Evolutionary conservation across 352 stramenopile species (phyloP).

Genomic region (Elongisporangium senticosum): DNA sequence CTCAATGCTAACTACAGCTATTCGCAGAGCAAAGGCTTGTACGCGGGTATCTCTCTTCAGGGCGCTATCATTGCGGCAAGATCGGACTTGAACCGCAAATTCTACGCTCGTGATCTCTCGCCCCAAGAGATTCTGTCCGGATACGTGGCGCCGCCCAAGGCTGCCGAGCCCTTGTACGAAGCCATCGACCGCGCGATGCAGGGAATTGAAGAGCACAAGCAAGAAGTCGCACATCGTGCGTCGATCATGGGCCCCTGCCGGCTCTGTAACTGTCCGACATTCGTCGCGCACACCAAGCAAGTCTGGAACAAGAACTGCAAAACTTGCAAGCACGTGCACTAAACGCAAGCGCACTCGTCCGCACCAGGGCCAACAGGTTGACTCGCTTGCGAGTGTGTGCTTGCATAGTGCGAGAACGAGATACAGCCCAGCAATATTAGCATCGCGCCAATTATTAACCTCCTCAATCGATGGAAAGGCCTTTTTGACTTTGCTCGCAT

Average conservation of each 20-base stretch:
- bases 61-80: slow-evolving; percentile 77
- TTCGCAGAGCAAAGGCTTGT: slow-evolving; percentile 88
- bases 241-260: slow-evolving; percentile 47
- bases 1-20: slow-evolving; percentile 91
- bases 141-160: slow-evolving; percentile 35
- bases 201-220: slow-evolving; percentile 35
- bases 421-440: background rate
- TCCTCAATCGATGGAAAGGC: background rate
- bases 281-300: slow-evolving; percentile 53
- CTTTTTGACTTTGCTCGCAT: no score
- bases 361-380: background rate
- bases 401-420: background rate
- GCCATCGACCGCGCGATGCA: slow-evolving; percentile 52
- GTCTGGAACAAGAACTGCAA: slow-evolving; percentile 77
- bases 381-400: background rate
- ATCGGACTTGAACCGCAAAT: slow-evolving; percentile 86
- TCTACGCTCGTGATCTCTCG: slow-evolving; percentile 74
- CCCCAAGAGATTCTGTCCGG: slow-evolving; percentile 41
- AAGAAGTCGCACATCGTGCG: slow-evolving; percentile 31
- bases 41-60: slow-evolving; percentile 86
- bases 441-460: background rate
- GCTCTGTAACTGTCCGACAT: slow-evolving; percentile 56
- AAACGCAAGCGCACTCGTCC: slow-evolving; percentile 3
- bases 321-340: slow-evolving; percentile 59
- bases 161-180: slow-evolving; percentile 49